Evolutionary conservation across 139 green algal genomes (phyloP), one percentile per base, ranked within the genome.

Genomic region (Haematococcus lacustris): DNA sequence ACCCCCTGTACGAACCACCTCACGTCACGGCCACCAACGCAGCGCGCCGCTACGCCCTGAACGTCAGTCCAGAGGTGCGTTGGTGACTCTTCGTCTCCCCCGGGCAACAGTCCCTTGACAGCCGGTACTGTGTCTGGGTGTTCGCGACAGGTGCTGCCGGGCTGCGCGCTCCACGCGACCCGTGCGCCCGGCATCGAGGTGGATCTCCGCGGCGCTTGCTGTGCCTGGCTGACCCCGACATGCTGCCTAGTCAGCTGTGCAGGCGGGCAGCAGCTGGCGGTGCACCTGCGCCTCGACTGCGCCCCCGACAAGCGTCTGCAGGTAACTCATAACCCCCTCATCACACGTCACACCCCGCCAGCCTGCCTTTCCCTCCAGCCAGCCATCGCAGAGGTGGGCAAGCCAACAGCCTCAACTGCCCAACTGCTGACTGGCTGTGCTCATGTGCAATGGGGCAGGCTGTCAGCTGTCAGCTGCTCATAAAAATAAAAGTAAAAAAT

Each of bases 61-160:
- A 91, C 33, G 71, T 92, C 34, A 76, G 84, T 32, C 89, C 88
- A 62, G 82, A 82, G 68, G 76, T 86, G 32, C 17, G 66, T 28
- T 53, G 43, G 17, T 53, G 43, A 53, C 43, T 53, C 43, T 53
- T 30, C 21, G 53, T 64, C 26, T 26, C 53, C 53, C 9, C 53
- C 53, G 13, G 30, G 53, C 33, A 64, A 21, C 17, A 30, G 13
- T 21, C 23, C 53, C 30, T 64, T n/a, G n/a, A n/a, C n/a, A n/a
- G n/a, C n/a, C n/a, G n/a, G n/a, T n/a, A n/a, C n/a, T n/a, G n/a
- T n/a, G n/a, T n/a, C n/a, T n/a, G n/a, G n/a, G n/a, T n/a, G n/a
- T n/a, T n/a, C n/a, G 32, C n/a, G 41, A 34, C 68, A 39, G 62
- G 59, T 63, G 3, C 53, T 63, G 6, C 53, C 53, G 32, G 53